Base-by-base conservation (phyloP, 345 rosid genomes). In the Citrus maxima region DNA sequence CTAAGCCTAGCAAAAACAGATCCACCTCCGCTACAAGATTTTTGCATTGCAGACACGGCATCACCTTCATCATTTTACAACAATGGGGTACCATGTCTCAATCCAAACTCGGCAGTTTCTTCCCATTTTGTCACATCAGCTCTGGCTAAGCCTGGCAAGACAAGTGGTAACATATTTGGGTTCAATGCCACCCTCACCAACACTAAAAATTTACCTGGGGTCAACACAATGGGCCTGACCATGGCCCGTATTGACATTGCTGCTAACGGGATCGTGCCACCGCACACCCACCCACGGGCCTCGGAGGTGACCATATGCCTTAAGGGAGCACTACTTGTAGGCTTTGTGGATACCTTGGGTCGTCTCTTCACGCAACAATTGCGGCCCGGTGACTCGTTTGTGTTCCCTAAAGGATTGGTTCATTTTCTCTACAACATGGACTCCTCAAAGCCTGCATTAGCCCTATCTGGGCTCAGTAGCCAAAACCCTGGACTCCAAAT, bases 281-380 rank as follows among this genome's bases (percentile, higher is more conserved):
- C 86, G 42, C 98, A 90, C 74, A 78, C 67, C 32, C 97, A 93
- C 82, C 94, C 97, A 21, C 88, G 94, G 73, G 95, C 97, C 88
- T 91, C 97, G 0, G 93, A 91, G 74, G 93, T 95, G 16, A 88
- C 91, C 76, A 80, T 82, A 28, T 89, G 97, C 82, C 81, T 95
- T 0, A 42, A 73, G 12, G 96, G 98, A 1, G 24, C 74, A 4
- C 63, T 95, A 32, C 85, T 85, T 0, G 94, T 90, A 9, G 97
- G 95, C 80, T 93, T 88, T 49, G 86, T 87, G 42, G 93, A 92
- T 67, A 90, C 93, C 2, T 80, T 89, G 0, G 74, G 84, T 77
- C 85, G 86, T 22, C 72, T 89, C 73, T 88, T 87, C 70, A 85
- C 92, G 2, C 91, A 90, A 65, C 83, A 73, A 30, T 82, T 95